These are phyloP conservation scores for Glarea lozoyensis DNA, from an alignment of 495 filamentous ascomycete species.

Conservation along the genomic window DNA sequence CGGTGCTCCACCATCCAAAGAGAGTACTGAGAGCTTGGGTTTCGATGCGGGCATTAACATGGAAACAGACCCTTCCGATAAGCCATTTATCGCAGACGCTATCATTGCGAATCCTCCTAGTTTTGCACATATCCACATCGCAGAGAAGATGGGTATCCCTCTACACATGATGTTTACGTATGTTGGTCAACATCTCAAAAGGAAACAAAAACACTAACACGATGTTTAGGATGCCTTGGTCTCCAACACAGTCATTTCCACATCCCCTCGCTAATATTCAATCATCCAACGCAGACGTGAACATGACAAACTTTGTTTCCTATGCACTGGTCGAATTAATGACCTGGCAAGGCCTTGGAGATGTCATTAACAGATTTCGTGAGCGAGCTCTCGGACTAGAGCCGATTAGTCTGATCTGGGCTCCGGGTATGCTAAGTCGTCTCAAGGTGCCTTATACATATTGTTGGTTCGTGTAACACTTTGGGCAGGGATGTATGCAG, in stretches of 20 bases:
- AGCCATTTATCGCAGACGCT: constrained; percentile 67
- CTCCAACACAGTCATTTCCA: constrained; percentile 41
- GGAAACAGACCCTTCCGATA: constrained; percentile 23
- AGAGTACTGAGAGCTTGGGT: constrained; percentile 13
- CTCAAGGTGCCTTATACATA: constrained; percentile 71
- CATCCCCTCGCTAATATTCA: constrained; percentile 48
- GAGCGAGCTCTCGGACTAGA: constrained; percentile 57
- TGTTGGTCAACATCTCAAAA: constrained; percentile 14
- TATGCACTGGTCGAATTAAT: constrained; percentile 73
- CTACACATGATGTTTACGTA: constrained; percentile 78
- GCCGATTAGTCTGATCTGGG: constrained; percentile 56
- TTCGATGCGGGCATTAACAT: constrained; percentile 28
- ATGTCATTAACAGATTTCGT: constrained; percentile 65
- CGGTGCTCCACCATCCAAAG: constrained; percentile 25
- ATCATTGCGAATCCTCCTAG: constrained; percentile 83
- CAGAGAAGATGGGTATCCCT: constrained; percentile 71
- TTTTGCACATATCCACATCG: constrained; percentile 73
- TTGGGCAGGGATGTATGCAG: not conserved
- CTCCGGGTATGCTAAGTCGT: constrained; percentile 52
- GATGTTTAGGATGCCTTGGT: constrained; percentile 47
- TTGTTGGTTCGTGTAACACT: constrained; percentile 46
- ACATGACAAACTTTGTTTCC: constrained; percentile 60
- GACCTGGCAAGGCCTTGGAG: constrained; percentile 73
- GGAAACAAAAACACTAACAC: constrained; percentile 14
- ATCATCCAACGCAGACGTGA: constrained; percentile 40